Conservation (phyloP, 2,329 filamentous ascomycete species). For the Venturia asperata region DNA sequence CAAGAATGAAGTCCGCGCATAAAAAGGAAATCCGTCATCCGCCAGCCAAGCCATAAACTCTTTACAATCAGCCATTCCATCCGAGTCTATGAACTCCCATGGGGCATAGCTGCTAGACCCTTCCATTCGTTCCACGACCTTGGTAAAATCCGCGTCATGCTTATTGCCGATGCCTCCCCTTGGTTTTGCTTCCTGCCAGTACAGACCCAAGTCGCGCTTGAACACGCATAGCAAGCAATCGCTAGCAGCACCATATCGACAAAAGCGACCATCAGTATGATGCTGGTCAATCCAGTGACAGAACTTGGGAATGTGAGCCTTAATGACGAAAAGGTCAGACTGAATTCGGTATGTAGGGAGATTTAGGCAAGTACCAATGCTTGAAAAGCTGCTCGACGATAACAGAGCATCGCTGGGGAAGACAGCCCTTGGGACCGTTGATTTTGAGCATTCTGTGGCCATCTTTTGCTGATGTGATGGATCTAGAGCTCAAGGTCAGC, state of each 20-base stretch:
- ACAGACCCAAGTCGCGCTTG: background rate
- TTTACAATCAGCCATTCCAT: background rate
- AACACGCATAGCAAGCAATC: constrained; percentile 1
- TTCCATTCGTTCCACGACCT: background rate
- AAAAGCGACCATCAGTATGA: background rate
- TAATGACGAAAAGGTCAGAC: background rate
- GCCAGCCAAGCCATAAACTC: background rate
- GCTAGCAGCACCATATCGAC: background rate
- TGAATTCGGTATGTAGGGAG: background rate
- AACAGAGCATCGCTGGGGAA: background rate
- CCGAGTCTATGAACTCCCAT: background rate
- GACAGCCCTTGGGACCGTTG: background rate
- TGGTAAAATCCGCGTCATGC: background rate
- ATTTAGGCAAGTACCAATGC: background rate
- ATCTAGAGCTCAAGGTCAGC: background rate
- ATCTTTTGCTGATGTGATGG: background rate
- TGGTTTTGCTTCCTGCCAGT: background rate
- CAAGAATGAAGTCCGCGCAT: background rate
- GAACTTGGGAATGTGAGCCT: background rate
- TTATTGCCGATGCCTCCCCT: background rate
- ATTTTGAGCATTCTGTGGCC: background rate
- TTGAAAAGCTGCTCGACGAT: constrained; percentile 6
- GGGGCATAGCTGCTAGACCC: background rate
- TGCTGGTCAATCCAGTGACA: background rate
- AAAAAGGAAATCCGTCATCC: background rate